A percentile compares a stretch with the other conserved stretches of the same genome.
phyloP scores from a whole-genome alignment of 768 basidiomycete species.

The Glaciozyma antarctica region DNA sequence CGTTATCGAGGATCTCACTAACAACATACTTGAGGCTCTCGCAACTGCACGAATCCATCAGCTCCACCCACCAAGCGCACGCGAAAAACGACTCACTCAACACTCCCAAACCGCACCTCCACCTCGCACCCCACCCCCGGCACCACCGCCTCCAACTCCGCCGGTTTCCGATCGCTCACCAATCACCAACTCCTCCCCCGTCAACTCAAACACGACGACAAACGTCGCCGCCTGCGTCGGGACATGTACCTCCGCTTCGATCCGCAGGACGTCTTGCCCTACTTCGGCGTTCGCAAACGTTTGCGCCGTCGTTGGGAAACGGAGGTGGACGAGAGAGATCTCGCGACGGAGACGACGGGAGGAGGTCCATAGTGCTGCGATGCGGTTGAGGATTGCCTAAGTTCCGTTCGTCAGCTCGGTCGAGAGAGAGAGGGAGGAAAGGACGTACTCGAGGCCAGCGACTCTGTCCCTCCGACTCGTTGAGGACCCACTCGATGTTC shows the following conservation, averaged over 20 bases:
- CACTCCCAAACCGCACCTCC: slow-evolving; percentile 20
- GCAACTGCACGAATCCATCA: slow-evolving; percentile 2
- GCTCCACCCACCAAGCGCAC: not conserved
- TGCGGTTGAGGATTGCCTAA: not conserved
- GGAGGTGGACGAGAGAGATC: not conserved
- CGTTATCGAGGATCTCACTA: slow-evolving; percentile 10
- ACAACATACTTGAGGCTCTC: slow-evolving; percentile 21
- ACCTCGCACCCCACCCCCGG: slow-evolving; percentile 15
- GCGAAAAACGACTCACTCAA: slow-evolving; percentile 20
- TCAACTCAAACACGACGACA: slow-evolving; percentile 21
- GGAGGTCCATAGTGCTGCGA: slow-evolving; percentile 5
- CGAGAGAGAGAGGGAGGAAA: not conserved
- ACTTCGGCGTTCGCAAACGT: not conserved
- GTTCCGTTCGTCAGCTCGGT: not conserved
- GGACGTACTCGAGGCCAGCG: not conserved
- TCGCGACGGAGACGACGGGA: slow-evolving; percentile 17
- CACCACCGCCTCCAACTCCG: slow-evolving; percentile 9
- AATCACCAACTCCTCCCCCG: slow-evolving; percentile 21
- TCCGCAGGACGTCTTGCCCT: slow-evolving; percentile 15
- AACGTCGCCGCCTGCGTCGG: slow-evolving; percentile 1
- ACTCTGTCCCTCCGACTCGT: not conserved
- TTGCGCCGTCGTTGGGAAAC: slow-evolving; percentile 9
- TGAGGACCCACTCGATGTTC: not conserved
- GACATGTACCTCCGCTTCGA: slow-evolving; percentile 10
- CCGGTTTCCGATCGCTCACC: not conserved